Base-by-base conservation (phyloP, 2,329 filamentous ascomycete genomes). In the Exophiala sp. region DNA sequence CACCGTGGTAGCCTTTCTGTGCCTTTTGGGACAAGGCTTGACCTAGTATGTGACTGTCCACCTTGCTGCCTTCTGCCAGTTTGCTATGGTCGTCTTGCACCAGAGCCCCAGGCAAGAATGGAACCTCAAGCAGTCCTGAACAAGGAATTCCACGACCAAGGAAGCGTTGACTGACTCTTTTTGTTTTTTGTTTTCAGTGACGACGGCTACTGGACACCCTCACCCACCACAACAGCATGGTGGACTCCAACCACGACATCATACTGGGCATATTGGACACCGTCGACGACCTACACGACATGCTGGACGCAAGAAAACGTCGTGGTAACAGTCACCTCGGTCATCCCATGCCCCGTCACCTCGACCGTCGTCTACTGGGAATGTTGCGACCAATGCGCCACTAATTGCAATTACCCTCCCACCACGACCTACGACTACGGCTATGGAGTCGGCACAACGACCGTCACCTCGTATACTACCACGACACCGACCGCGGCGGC, bases 221-320 rank as follows among this genome's bases (percentile, higher is more conserved):
- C 21, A 41, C n/a, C 43, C 8, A 44, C 45, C 18, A 52, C 52
- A 27, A 52, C 48, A 2, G 39, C 38, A 37, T 55, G 49, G 49
- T 55, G 52, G 51, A 54, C 53, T 11, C 56, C 56, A 14, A 58
- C 53, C 29, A 53, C 56, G 14, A 58, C 56, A 23, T 58, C 53
- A 14, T 58, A 58, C 41, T 52, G 43, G 44, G 51, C 53, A 21
- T 45, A 42, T 35, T 58, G 50, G 48, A 56, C 50, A 2, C 53
- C 56, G 3, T 48, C 53, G 10, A 52, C 53, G 13, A 56, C 56
- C 18, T 58, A 53, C 37, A 56, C 54, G 8, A 48, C 53, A 32
- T 46, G 47, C 22, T 55, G 47, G 44, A 54, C 50, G 2, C 53
- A 58, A 21, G 22, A 39, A n/a, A 51, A 55, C 19, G 53, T 56